Base-by-base conservation (phyloP, 495 filamentous ascomycete species). In the Darksidea phi region DNA sequence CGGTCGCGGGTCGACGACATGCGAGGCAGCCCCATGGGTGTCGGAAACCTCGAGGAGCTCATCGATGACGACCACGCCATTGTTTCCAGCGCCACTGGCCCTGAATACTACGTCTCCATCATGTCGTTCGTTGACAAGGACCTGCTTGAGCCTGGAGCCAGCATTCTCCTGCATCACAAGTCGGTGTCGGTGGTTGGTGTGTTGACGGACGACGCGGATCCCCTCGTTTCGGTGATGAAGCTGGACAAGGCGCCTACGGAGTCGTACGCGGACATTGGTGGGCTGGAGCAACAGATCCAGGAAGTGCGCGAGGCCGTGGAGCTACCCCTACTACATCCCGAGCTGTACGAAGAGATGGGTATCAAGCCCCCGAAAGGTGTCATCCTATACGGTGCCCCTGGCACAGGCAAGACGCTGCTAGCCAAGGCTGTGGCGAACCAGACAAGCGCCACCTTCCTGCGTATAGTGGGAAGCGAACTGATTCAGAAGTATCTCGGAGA, bases 71-170 rank as follows among this genome's bases (percentile, higher is more conserved):
- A 99, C 77, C 94, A 99, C 71, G 94, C 94, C 58, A 99, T 99
- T 70, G 95, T 99, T 42, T 96, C 90, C 10, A 96, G 90, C 72
- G 93, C 95, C 3, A 97, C 95, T 12, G 94, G 94, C 0, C 95
- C 94, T 1, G 94, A 99, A 74, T 99, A 97, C 79, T 99, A 99
- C 73, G 94, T 99, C 59, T 96, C 91, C 51, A 99, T 99, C 82
- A 99, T 99, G 94, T 97, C 93, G 41, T 99, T 99, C 68, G 94
- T 99, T 38, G 94, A 99, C 79, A 99, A 99, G 76, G 94, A 99
- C 70, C 82, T 99, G 11, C 84, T 99, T 15, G 94, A 99, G 74
- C 94, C 94, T 5, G 94, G 94, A 53, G 92, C 94, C 17, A 96
- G 90, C 70, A 93, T 99, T 58, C 79, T 99, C 26, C 79, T 99